Evolutionary conservation across 441 rosid species (phyloP), one percentile per base, ranked within the genome.

Genomic region (Omphalea diandra): DNA sequence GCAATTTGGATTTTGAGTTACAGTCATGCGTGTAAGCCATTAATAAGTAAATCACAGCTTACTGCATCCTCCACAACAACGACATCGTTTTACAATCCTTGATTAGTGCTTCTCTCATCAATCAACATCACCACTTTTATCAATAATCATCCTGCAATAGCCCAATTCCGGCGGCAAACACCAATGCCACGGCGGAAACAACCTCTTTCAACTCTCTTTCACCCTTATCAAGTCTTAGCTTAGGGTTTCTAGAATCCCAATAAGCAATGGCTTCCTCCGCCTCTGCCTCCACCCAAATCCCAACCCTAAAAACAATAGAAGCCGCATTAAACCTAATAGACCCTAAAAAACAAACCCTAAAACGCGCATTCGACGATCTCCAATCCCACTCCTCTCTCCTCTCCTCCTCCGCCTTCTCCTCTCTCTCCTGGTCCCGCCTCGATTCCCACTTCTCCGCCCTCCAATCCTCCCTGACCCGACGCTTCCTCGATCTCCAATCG

Each of bases 281-380:
- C 5, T 31, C 56, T 1, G 32, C n/a, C n/a, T n/a, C 22, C 43
- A 54, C 56, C 2, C 49, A 66, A 65, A 77, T 80, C 83, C 44
- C 76, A 46, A 65, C 82, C 15, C 69, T 83, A 73, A 72, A 82
- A 64, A 22, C 79, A 38, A 86, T 88, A 18, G 82, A 78, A 29
- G 82, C 80, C 3, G 90, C 91, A 9, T 79, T 90, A n/a, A 67
- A 76, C 5, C 80, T 50, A 22, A 77, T 88, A 18, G 94, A 86
- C 63, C 40, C 78, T 46, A 90, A 84, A 71, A 92, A 84, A 64
- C 70, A 75, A 3, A 76, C 56, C 38, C 85, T 92, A 22, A 86
- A 75, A 76, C 81, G 80, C 32, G 96, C 96, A 4, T 90, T 56
- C 74, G 91, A 90, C 29, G 85, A 84, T 41, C 94, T 93, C 43